phyloP scores from a whole-genome alignment of 2,329 filamentous ascomycete species.

The Chrysoporthe deuterocubensis region DNA sequence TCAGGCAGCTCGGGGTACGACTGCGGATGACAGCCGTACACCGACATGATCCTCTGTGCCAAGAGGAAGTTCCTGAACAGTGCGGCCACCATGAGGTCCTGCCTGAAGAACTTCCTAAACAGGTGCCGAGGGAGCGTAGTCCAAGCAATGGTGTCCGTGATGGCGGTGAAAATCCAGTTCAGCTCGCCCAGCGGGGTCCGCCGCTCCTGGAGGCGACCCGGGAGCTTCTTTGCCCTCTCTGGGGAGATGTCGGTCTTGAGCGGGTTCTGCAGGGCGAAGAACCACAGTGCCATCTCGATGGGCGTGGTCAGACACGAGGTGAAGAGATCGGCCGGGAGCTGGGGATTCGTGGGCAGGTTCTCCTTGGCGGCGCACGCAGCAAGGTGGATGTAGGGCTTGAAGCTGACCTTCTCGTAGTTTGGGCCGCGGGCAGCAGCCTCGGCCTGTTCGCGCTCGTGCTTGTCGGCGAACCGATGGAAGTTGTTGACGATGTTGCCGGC shows the following conservation, averaged over 20 bases:
- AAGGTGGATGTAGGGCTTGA: conserved; percentile 77
- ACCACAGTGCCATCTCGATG: conserved; percentile 95
- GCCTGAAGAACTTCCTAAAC: conserved; percentile 95
- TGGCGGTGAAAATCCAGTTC: conserved; percentile 99
- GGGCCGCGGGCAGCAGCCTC: conserved; percentile 78
- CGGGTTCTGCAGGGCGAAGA: conserved; percentile 94
- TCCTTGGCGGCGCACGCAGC: conserved; percentile 91
- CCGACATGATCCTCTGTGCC: conserved; percentile 92
- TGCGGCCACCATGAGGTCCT: conserved; percentile 98
- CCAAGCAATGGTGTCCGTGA: conserved; percentile 98
- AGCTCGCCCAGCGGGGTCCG: conserved; percentile 92
- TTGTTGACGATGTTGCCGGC: conserved; percentile 94
- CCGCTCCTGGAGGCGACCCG: conserved; percentile 88
- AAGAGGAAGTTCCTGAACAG: conserved; percentile 95
- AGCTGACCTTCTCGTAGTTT: conserved; percentile 78
- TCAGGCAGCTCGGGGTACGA: conserved; percentile 91
- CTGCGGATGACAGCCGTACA: conserved; percentile 93
- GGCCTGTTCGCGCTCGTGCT: conserved; percentile 87
- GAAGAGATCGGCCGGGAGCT: conserved; percentile 92
- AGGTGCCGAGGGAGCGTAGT: conserved; percentile 87
- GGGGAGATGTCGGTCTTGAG: conserved; percentile 70
- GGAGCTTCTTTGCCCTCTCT: conserved; percentile 85
- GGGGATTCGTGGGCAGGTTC: conserved; percentile 91
- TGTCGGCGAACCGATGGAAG: conserved; percentile 92
- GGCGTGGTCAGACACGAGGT: conserved; percentile 95